These are phyloP conservation scores for Graphilbum fragrans DNA, from an alignment of 2,329 filamentous ascomycete genomes.

Conservation along the genomic window DNA sequence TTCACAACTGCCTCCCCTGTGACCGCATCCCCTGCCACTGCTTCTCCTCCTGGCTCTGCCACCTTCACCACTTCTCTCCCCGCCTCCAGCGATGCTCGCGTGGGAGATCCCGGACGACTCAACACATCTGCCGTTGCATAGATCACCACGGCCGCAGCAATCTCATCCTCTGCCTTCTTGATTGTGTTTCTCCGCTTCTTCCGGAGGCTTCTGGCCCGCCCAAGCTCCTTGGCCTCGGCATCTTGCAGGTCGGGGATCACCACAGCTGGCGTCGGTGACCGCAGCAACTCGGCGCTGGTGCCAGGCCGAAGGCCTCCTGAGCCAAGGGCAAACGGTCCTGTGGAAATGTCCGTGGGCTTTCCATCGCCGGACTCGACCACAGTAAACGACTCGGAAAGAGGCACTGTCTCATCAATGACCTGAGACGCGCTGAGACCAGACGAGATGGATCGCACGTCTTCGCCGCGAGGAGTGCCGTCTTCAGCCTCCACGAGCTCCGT, in stretches of 20 bases:
- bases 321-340: background rate
- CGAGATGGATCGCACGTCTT: slow-evolving; percentile 6
- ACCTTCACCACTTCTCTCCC: slow-evolving; percentile 5
- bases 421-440: slow-evolving; percentile 4
- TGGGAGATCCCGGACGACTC: slow-evolving; percentile 26
- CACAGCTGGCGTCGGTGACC: slow-evolving; percentile 33
- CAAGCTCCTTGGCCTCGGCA: slow-evolving; percentile 25
- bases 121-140: slow-evolving; percentile 38
- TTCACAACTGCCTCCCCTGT: slow-evolving; percentile 9
- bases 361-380: slow-evolving; percentile 3
- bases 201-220: slow-evolving; percentile 28
- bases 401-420: slow-evolving; percentile 1
- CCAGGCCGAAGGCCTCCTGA: slow-evolving; percentile 5
- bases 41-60: too few species aligned
- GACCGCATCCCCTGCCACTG: slow-evolving; percentile 6
- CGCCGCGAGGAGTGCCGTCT: background rate
- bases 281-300: slow-evolving; percentile 17
- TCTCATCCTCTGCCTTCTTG: slow-evolving; percentile 35
- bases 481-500: slow-evolving; percentile 2
- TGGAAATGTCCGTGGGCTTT: background rate
- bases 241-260: slow-evolving; percentile 30
- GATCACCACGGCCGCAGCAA: slow-evolving; percentile 41
- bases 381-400: slow-evolving; percentile 6
- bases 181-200: slow-evolving; percentile 32
- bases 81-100: slow-evolving; percentile 8